A percentile compares a stretch with the other conserved stretches of the same genome.
Evolutionary conservation across 106 monocot species (phyloP).

Genomic region (Dendrobium chrysotoxum): DNA sequence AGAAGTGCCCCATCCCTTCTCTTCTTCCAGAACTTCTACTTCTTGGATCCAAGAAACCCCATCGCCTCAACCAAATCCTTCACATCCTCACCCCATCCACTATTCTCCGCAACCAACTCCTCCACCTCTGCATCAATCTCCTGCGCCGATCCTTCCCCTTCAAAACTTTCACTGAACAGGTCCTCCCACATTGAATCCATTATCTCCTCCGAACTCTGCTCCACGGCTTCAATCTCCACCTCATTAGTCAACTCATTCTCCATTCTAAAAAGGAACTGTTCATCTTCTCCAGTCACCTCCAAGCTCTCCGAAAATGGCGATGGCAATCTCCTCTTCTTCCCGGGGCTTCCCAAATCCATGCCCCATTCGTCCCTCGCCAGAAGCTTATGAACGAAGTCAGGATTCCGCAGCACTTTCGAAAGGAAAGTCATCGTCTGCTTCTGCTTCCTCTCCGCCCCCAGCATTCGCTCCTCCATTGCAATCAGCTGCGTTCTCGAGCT

Average conservation of each 20-base stretch:
- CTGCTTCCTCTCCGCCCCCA: conserved; percentile 35
- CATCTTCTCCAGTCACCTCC: neutral
- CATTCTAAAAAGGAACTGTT: neutral
- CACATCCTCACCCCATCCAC: conserved; percentile 25
- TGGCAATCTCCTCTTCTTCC: conserved; percentile 26
- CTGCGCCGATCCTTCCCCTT: neutral
- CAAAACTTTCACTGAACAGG: conserved; percentile 11
- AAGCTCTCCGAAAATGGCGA: neutral
- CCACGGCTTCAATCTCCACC: neutral
- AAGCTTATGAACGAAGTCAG: conserved; percentile 22
- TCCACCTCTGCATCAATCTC: conserved; percentile 3
- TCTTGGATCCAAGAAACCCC: conserved; percentile 16
- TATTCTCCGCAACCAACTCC: conserved; percentile 16
- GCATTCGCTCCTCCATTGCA: conserved; percentile 39
- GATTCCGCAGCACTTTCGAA: conserved; percentile 29
- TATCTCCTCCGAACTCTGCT: conserved; percentile 7
- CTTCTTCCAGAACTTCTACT: neutral
- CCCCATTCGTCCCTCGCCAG: neutral
- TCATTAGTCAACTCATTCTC: conserved; percentile 9
- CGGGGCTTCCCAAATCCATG: conserved; percentile 8
- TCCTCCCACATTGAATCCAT: conserved; percentile 38
- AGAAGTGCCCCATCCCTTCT: neutral
- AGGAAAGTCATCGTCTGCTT: conserved; percentile 45
- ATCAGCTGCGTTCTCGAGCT: conserved; percentile 28
- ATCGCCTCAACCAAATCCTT: conserved; percentile 27